Evolutionary conservation across 768 basidiomycete species (phyloP).

Genomic region (Mrakia gelida): DNA sequence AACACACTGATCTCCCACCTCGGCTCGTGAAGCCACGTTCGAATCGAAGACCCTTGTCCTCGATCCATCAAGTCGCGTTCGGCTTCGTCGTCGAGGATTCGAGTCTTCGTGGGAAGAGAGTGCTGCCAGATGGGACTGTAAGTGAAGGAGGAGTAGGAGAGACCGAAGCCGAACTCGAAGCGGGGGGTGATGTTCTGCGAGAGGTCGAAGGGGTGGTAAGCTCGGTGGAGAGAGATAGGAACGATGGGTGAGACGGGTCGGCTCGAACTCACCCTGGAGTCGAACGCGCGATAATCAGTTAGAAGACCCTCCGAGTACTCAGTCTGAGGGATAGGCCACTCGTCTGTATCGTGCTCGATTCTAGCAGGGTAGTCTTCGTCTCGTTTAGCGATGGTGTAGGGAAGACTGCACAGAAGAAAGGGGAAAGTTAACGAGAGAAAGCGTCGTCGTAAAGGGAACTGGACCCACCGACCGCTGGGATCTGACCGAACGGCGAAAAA

Average conservation of each 20-base stretch:
- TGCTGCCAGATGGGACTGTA: slow-evolving; percentile 52
- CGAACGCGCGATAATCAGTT: slow-evolving; percentile 55
- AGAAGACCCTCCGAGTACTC: slow-evolving; percentile 48
- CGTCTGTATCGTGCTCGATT: not conserved
- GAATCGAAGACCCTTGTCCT: slow-evolving; percentile 37
- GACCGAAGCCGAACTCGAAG: slow-evolving; percentile 72
- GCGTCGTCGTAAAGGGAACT: not conserved
- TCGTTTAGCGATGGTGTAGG: slow-evolving; percentile 70
- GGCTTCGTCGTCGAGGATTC: slow-evolving; percentile 33
- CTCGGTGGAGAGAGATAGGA: not conserved
- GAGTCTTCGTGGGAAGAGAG: slow-evolving; percentile 34
- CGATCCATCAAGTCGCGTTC: slow-evolving; percentile 41
- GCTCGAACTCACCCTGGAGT: slow-evolving; percentile 48
- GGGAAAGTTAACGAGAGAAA: not conserved
- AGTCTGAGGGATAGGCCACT: slow-evolving; percentile 46
- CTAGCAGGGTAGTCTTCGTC: slow-evolving; percentile 54
- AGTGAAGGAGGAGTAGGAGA: slow-evolving; percentile 76
- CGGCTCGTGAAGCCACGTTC: slow-evolving; percentile 40
- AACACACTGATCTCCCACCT: slow-evolving; percentile 38
- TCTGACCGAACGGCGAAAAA: not conserved
- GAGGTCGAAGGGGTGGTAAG: not conserved
- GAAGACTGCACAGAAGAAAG: slow-evolving; percentile 48
- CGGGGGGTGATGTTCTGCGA: slow-evolving; percentile 52
- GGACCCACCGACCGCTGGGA: not conserved
- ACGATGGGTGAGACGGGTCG: not conserved